These are phyloP conservation scores for Cetradonia linearis DNA, from an alignment of 495 filamentous ascomycete species.

Conservation along the genomic window DNA sequence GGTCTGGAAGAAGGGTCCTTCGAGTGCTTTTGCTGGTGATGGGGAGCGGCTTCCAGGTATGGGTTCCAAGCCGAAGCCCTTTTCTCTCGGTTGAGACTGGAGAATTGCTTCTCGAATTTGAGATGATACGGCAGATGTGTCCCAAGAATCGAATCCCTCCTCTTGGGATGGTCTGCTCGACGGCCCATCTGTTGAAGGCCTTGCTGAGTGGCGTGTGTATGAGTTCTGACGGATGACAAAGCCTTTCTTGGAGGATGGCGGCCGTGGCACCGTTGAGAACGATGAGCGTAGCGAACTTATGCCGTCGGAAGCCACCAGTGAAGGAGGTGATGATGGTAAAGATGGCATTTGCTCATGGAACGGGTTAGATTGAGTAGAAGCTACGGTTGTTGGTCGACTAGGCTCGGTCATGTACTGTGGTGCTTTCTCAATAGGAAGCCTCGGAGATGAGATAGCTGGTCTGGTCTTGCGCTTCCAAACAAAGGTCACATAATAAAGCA, in stretches of 20 bases:
- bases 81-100: constrained; percentile 21
- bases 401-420: constrained; percentile 24
- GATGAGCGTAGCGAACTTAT: constrained; percentile 45
- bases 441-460: constrained; percentile 21
- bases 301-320: constrained; percentile 34
- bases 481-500: constrained; percentile 23
- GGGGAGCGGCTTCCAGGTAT: constrained; percentile 26
- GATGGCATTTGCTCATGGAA: constrained; percentile 23
- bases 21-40: constrained; percentile 27
- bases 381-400: constrained; percentile 18
- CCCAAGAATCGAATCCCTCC: constrained; percentile 61
- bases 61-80: constrained; percentile 20
- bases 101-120: constrained; percentile 46
- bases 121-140: constrained; percentile 51
- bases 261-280: constrained; percentile 40
- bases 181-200: constrained; percentile 23
- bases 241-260: constrained; percentile 41
- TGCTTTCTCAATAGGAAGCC: constrained; percentile 12
- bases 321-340: constrained; percentile 22
- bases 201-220: constrained; percentile 23
- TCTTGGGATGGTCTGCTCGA: constrained; percentile 29
- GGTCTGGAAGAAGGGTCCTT: constrained; percentile 23
- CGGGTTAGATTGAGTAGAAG: constrained; percentile 19
- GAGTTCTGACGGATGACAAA: constrained; percentile 25
- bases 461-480: constrained; percentile 22